These are phyloP conservation scores for Diplodia scrobiculata DNA, from an alignment of 2,329 filamentous ascomycete genomes.

Conservation along the genomic window DNA sequence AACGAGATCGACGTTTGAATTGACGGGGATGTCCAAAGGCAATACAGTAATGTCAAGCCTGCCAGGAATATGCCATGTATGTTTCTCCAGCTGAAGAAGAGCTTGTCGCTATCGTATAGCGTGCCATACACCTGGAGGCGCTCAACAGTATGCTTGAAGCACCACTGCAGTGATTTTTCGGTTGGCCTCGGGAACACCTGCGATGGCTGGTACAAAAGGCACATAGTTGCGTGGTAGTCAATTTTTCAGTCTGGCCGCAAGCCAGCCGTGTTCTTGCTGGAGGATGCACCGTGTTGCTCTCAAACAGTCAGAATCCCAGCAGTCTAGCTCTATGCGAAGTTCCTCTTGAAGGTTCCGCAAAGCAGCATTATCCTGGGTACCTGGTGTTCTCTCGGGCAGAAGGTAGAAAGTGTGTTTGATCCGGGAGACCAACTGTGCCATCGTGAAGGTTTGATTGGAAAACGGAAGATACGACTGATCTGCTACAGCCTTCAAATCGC, in stretches of 20 bases:
- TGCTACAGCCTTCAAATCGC: slow-evolving; percentile 30
- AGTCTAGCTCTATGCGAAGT: slow-evolving; percentile 34
- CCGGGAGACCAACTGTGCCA: slow-evolving; percentile 36
- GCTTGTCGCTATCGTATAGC: slow-evolving; percentile 38
- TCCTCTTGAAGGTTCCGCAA: slow-evolving; percentile 31
- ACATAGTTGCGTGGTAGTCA: slow-evolving; percentile 42
- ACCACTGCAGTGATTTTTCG: slow-evolving; percentile 37
- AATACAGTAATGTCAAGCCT: slow-evolving; percentile 46
- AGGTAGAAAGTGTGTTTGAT: slow-evolving; percentile 39
- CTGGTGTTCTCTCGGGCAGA: slow-evolving; percentile 32
- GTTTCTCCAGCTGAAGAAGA: slow-evolving; percentile 44
- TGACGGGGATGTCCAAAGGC: slow-evolving; percentile 43
- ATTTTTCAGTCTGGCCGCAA: slow-evolving; percentile 39
- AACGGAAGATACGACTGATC: slow-evolving; percentile 30
- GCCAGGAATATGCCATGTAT: slow-evolving; percentile 47
- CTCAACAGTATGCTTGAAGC: slow-evolving; percentile 38
- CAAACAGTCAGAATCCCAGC: slow-evolving; percentile 32
- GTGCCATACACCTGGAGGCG: slow-evolving; percentile 40
- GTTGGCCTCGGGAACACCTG: slow-evolving; percentile 40
- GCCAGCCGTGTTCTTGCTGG: slow-evolving; percentile 30
- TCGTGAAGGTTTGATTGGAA: slow-evolving; percentile 37
- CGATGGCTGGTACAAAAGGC: slow-evolving; percentile 45
- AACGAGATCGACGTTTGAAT: slow-evolving; percentile 36
- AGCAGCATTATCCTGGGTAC: slow-evolving; percentile 34
- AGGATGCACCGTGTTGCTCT: slow-evolving; percentile 19